phyloP scores from a whole-genome alignment of 2,329 filamentous ascomycete species.

The Mollisia scopiformis region DNA sequence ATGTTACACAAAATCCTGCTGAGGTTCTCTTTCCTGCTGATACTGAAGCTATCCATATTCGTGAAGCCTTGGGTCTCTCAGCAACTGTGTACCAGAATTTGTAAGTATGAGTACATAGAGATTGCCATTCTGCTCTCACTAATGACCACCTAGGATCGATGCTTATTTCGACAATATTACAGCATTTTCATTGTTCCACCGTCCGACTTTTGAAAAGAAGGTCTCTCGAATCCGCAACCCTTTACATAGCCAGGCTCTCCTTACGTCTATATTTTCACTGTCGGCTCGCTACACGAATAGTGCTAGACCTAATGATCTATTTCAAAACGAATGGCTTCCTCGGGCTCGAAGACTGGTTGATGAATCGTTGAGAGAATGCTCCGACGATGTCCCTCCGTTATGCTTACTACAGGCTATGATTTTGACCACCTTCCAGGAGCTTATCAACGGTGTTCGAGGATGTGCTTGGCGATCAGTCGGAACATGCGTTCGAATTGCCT shows the following conservation, averaged over 20 bases:
- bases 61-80: background rate
- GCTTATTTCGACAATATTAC: conserved; percentile 22
- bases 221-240: conserved; percentile 19
- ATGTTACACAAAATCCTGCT: background rate
- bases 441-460: conserved; percentile 40
- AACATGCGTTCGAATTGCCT: conserved; percentile 31
- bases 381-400: conserved; percentile 38
- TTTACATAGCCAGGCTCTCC: conserved; percentile 29
- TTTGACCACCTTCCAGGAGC: conserved; percentile 39
- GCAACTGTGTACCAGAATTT: background rate
- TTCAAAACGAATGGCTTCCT: background rate
- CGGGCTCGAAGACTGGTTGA: conserved; percentile 32
- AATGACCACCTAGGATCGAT: background rate
- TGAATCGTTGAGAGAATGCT: conserved; percentile 36
- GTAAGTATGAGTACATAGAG: background rate
- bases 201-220: conserved; percentile 16
- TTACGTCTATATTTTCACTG: conserved; percentile 39
- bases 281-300: conserved; percentile 25
- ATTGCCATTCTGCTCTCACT: background rate
- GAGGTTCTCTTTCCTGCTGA: background rate
- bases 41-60: background rate
- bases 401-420: conserved; percentile 42
- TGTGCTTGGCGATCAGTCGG: conserved; percentile 41
- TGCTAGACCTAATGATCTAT: background rate
- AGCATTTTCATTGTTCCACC: conserved; percentile 19